These are phyloP conservation scores for Selenicereus undatus DNA, from an alignment of 148 eudicot species.

Conservation along the genomic window DNA sequence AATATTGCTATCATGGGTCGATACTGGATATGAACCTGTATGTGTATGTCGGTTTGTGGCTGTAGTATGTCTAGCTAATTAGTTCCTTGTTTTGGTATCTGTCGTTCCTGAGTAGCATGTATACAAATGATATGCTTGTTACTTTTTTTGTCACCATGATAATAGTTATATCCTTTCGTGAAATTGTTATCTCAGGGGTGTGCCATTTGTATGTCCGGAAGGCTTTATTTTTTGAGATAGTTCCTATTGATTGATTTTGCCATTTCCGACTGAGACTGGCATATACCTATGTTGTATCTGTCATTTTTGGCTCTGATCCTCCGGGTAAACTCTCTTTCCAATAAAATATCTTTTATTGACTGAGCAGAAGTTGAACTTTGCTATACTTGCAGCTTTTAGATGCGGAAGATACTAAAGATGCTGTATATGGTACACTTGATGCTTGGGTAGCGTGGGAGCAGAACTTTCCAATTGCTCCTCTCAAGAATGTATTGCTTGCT, in stretches of 20 bases:
- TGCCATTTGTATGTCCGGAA: background rate
- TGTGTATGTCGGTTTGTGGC: background rate
- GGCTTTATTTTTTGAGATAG: background rate
- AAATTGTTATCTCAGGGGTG: background rate
- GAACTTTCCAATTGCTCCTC: constrained; percentile 69
- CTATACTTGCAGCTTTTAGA: constrained; percentile 40
- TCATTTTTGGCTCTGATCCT: background rate
- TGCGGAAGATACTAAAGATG: constrained; percentile 63
- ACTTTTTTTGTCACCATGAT: background rate
- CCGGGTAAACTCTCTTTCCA: background rate
- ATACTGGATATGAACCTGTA: background rate
- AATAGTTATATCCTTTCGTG: background rate
- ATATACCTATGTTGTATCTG: background rate
- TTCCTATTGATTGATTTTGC: background rate
- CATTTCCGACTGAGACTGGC: background rate
- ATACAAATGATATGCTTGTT: background rate
- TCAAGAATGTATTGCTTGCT: constrained; percentile 55
- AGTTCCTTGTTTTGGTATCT: background rate
- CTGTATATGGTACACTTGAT: constrained; percentile 72
- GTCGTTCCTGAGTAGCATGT: background rate
- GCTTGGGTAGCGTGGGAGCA: constrained; percentile 94
- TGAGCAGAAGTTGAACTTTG: background rate
- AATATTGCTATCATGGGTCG: background rate
- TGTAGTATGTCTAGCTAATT: background rate
- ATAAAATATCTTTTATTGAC: background rate